Base-by-base conservation (phyloP, 306 rosid species). In the Hippophae gyantsensis region DNA sequence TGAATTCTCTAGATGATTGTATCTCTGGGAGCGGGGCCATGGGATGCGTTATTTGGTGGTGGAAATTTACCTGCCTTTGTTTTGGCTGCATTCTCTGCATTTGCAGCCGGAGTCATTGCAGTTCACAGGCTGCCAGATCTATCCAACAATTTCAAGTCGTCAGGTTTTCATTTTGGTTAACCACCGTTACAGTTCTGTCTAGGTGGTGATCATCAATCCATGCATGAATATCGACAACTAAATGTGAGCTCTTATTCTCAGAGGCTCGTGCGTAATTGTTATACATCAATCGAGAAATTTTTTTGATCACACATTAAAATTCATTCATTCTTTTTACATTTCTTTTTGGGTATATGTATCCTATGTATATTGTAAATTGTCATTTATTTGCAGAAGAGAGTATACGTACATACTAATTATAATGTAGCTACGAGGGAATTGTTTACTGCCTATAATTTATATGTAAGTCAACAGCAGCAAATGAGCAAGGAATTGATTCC, bases 31-130 rank as follows among this genome's bases (percentile, higher is more conserved):
- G 85, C 88, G 66, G 97, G 95, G 65, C 97, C 97, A 27, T 89
- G 97, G 95, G 97, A 89, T 80, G 97, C 94, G 42, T 78, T 89
- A 72, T 89, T 86, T 67, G 95, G 88, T 6, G 97, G 97, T 41
- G 97, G 97, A 70, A 89, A 89, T 69, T 63, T 78, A 67, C 95
- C 97, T 47, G 97, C 95, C 52, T 89, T 89, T 74, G 95, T 81
- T 68, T 77, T 89, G 78, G 93, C 97, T 43, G 82, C 97, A n/a
- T 0, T 86, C 1, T 66, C 79, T 58, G 95, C 94, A 23, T 86
- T 89, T 57, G 88, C 76, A 7, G 95, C 85, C 18, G 97, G 86
- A 60, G 56, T 89, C 60, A 58, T 84, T 42, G 97, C 97, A 41
- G 40, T 65, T 73, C 89, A 69, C 51, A 73, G 77, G 70, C 78